Conservation (phyloP, 2,329 filamentous ascomycete species). For the Volutella citrinella region DNA sequence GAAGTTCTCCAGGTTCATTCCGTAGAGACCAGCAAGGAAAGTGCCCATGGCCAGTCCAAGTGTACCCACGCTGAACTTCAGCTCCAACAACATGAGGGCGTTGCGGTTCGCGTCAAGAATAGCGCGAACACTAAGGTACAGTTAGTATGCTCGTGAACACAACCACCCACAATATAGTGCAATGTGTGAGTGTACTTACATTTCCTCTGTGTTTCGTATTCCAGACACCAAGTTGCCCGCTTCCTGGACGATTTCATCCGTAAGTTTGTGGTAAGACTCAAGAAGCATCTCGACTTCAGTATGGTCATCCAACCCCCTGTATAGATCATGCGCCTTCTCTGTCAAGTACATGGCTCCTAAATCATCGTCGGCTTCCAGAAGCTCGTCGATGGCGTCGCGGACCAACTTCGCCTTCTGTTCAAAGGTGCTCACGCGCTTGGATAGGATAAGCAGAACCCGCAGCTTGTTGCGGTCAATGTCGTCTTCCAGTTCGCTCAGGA, state of each 20-base stretch:
- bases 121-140: conserved; percentile 92
- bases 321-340: conserved; percentile 74
- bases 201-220: conserved; percentile 97
- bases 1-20: conserved; percentile 99
- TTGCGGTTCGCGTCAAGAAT: conserved; percentile 98
- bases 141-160: conserved; percentile 20
- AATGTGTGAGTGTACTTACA: conserved; percentile 56
- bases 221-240: conserved; percentile 89
- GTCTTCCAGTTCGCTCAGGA: conserved; percentile 87
- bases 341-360: conserved; percentile 92
- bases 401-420: conserved; percentile 96
- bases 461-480: conserved; percentile 96
- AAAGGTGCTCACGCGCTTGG: conserved; percentile 93
- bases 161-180: not conserved
- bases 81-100: conserved; percentile 92
- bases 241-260: conserved; percentile 96
- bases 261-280: conserved; percentile 96
- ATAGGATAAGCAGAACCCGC: conserved; percentile 84
- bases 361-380: conserved; percentile 95
- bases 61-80: conserved; percentile 94
- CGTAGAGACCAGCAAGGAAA: conserved; percentile 96
- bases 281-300: conserved; percentile 96
- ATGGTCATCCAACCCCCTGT: conserved; percentile 78
- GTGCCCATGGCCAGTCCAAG: conserved; percentile 93
- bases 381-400: conserved; percentile 88